Percentiles rank a stretch among this genome's conserved stretches.
These are phyloP conservation scores for Penicillium sp. DNA, from an alignment of 2,329 filamentous ascomycete genomes.

Conservation along the genomic window DNA sequence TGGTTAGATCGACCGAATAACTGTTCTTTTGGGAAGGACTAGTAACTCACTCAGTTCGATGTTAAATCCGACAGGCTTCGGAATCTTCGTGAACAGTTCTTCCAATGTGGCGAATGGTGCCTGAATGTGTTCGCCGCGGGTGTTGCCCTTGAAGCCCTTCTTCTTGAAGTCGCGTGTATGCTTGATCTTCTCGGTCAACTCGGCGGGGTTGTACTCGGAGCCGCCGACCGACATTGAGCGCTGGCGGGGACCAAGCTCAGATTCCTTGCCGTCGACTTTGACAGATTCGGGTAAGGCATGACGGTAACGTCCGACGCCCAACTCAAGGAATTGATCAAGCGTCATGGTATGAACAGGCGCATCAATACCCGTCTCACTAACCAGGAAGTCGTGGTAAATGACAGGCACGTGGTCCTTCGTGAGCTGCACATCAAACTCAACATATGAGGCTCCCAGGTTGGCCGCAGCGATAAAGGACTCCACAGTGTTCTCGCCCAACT, in stretches of 20 bases:
- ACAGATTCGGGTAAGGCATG: conserved; percentile 38
- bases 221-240: conserved; percentile 62
- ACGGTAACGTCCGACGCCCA: conserved; percentile 57
- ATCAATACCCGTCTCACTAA: conserved; percentile 96
- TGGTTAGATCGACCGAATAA: conserved; percentile 27
- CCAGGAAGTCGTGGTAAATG: conserved; percentile 97
- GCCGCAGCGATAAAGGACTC: conserved; percentile 94
- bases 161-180: conserved; percentile 92
- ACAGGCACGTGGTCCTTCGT: conserved; percentile 99
- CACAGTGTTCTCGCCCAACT: conserved; percentile 94
- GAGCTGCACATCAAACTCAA: conserved; percentile 83
- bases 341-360: conserved; percentile 94
- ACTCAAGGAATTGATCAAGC: conserved; percentile 84
- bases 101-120: conserved; percentile 93
- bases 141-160: conserved; percentile 95
- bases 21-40: conserved; percentile 20
- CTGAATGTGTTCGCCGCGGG: conserved; percentile 89
- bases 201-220: conserved; percentile 41
- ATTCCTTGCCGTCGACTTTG: conserved; percentile 12
- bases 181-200: conserved; percentile 82
- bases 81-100: conserved; percentile 83
- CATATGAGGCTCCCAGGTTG: conserved; percentile 76
- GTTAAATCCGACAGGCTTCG: conserved; percentile 85
- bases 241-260: conserved; percentile 27
- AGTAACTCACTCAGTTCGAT: conserved; percentile 76